A percentile compares a stretch with the other conserved stretches of the same genome.
These are phyloP conservation scores for Poa pratensis DNA, from an alignment of 176 grass and related monocot genomes.

Conservation along the genomic window DNA sequence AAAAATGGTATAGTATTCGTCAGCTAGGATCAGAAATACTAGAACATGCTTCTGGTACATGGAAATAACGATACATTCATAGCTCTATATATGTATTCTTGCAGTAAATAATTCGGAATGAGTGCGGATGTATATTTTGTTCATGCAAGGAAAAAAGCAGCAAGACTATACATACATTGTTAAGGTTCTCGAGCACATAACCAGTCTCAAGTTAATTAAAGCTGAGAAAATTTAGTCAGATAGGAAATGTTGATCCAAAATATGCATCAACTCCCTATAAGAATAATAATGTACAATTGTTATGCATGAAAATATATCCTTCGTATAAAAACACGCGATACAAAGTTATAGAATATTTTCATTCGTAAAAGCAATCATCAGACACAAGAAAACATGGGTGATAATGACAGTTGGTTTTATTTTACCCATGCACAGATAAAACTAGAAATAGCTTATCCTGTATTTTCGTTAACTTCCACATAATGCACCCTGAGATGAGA, in stretches of 20 bases:
- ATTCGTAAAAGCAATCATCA: neutral
- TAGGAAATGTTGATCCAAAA: neutral
- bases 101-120: neutral
- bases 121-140: neutral
- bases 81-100: neutral
- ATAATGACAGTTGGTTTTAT: neutral
- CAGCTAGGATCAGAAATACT: conserved; percentile 14
- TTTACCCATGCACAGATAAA: neutral
- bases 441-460: neutral
- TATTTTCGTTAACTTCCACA: conserved; percentile 4
- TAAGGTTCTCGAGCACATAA: neutral
- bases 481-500: neutral
- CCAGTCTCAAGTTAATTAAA: no score
- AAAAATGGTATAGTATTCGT: neutral
- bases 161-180: no score
- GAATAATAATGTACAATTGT: neutral
- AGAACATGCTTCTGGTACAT: neutral
- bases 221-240: no score
- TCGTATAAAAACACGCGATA: neutral
- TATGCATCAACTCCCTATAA: neutral
- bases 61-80: neutral
- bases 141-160: neutral
- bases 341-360: neutral
- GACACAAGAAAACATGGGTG: neutral
- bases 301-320: neutral